phyloP scores from a whole-genome alignment of 129 eudicot species.

The Flaveria linearis region DNA sequence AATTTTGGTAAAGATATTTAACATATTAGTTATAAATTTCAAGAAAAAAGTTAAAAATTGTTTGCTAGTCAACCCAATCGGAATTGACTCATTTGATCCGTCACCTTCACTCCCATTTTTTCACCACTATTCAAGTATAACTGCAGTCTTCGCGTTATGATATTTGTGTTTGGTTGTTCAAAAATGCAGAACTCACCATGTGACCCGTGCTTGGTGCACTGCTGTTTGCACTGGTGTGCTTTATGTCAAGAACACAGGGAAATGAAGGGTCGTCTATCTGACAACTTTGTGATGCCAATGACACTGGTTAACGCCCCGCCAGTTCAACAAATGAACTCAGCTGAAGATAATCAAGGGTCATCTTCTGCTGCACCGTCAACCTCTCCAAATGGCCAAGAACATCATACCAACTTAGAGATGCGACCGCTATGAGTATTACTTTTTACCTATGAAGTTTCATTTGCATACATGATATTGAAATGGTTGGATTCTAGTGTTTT shows the following conservation, averaged over 20 bases:
- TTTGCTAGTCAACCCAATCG: neutral
- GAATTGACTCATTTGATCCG: neutral
- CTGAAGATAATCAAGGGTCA: conserved; percentile 31
- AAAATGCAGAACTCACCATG: conserved; percentile 82
- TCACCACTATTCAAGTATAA: neutral
- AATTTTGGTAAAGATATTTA: neutral
- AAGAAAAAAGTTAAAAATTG: neutral
- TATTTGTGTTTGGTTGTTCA: neutral
- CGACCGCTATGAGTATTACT: conserved; percentile 52
- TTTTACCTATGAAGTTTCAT: conserved; percentile 24
- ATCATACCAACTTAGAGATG: conserved; percentile 71
- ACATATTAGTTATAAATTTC: neutral
- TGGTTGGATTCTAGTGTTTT: conserved; percentile 12
- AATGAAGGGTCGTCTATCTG: conserved; percentile 80
- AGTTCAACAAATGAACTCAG: conserved; percentile 75
- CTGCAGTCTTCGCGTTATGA: neutral
- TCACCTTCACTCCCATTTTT: neutral
- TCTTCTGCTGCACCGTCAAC: conserved; percentile 37
- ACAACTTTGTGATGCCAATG: conserved; percentile 68
- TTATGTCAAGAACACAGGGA: conserved; percentile 99
- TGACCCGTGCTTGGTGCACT: conserved; percentile 96
- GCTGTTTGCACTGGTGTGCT: conserved; percentile 99
- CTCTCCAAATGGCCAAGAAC: conserved; percentile 49
- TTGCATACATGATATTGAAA: conserved; percentile 19
- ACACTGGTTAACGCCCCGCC: conserved; percentile 90